A percentile compares a stretch with the other conserved stretches of the same genome.
These are phyloP conservation scores for Penicillium crystallinum DNA, from an alignment of 495 filamentous ascomycete genomes.

Conservation along the genomic window DNA sequence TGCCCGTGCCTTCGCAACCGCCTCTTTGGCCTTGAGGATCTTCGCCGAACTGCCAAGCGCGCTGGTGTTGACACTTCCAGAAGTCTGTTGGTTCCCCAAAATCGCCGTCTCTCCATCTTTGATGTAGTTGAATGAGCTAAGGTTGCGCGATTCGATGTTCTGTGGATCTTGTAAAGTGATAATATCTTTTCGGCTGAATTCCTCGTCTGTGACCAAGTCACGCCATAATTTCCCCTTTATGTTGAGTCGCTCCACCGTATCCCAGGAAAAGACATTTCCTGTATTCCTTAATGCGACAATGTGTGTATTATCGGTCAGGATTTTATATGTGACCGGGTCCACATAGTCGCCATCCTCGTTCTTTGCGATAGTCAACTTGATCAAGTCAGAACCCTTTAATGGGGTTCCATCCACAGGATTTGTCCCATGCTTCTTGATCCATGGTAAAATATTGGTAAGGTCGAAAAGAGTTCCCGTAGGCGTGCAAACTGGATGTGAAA, in stretches of 20 bases:
- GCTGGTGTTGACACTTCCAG: conserved; percentile 65
- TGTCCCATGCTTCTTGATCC: conserved; percentile 88
- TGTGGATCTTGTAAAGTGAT: conserved; percentile 96
- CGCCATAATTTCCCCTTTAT: conserved; percentile 97
- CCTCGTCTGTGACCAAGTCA: conserved; percentile 81
- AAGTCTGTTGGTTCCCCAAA: conserved; percentile 53
- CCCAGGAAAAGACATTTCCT: conserved; percentile 93
- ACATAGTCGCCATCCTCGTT: conserved; percentile 92
- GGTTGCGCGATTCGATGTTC: conserved; percentile 75
- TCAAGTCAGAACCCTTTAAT: conserved; percentile 73
- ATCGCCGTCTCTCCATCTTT: conserved; percentile 72
- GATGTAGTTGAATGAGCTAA: conserved; percentile 85
- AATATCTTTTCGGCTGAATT: conserved; percentile 88
- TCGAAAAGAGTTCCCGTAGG: conserved; percentile 76
- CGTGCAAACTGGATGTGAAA: conserved; percentile 80
- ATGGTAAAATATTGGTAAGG: conserved; percentile 78
- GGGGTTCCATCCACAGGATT: conserved; percentile 83
- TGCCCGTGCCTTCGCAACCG: conserved; percentile 75
- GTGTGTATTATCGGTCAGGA: conserved; percentile 96
- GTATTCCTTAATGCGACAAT: conserved; percentile 84
- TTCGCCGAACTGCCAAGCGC: conserved; percentile 80
- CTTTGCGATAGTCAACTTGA: conserved; percentile 85
- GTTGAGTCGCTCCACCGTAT: conserved; percentile 91
- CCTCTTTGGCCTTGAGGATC: conserved; percentile 86
- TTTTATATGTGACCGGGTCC: conserved; percentile 95